Base-by-base conservation (phyloP, 257 asterid species). In the Parsonsia alboflavescens region DNA sequence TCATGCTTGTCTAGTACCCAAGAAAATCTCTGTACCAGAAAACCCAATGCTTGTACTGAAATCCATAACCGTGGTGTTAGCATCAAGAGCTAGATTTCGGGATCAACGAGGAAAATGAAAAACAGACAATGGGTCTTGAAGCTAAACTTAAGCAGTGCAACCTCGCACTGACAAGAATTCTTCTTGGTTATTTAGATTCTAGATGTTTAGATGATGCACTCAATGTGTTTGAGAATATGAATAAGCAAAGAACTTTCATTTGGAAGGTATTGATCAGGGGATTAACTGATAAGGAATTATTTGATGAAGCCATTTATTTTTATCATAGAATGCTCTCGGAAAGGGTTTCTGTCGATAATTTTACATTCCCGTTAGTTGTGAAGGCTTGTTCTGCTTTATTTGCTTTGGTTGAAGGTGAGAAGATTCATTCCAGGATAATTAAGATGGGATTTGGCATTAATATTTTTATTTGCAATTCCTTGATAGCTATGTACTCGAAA, bases 221-320 rank as follows among this genome's bases (percentile, higher is more conserved):
- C 89, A 75, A 85, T 30, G 22, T 85, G 93, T 88, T 89, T 26
- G 96, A 83, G 4, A 77, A 79, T 79, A 85, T 80, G 90, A 13
- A 2, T 42, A 72, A 79, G 61, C 54, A 86, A 73, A 72, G 53
- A 71, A 72, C 83, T 65, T 89, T 82, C 58, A 74, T 80, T 50
- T 89, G 96, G 96, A 89, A 88, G 77, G 82, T 80, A 21, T 49
- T 86, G 22, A 86, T 89, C 50, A 82, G 93, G 77, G 88, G 85
- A 6, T 69, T 89, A 45, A 82, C 87, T 68, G 86, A 86, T 77
- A 81, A 76, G n/a, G 84, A 85, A 42, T 65, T 82, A 70, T 89
- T 78, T 70, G 61, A 50, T 36, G 86, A 88, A 57, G 93, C 91
- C 16, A 53, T 89, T 62, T 85, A 68, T 17, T 78, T 82, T 39